Evolutionary conservation across 2,329 filamentous ascomycete species (phyloP).

Genomic region (Allantophomopsis cytisporea): DNA sequence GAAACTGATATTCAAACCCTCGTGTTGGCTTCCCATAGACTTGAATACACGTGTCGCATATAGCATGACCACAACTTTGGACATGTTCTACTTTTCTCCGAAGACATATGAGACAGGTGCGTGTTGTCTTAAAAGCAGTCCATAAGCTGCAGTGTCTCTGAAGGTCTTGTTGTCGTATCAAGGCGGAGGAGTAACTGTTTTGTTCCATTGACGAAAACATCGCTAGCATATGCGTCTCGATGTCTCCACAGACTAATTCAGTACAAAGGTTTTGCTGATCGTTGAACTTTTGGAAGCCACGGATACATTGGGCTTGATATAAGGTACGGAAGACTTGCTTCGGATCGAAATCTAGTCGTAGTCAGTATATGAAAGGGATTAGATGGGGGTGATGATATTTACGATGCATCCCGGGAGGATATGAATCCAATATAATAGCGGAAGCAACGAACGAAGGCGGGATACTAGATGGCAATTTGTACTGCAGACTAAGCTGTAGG

Average conservation of each 20-base stretch:
- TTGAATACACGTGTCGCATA: conserved; percentile 20
- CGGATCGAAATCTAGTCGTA: conserved; percentile 5
- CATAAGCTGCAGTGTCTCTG: conserved; percentile 3
- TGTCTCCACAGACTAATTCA: conserved; percentile 5
- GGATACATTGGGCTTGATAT: conserved; percentile 4
- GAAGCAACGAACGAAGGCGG: conserved; percentile 8
- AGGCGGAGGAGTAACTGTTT: conserved; percentile 2
- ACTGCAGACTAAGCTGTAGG: conserved; percentile 3
- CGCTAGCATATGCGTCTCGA: conserved; percentile 5
- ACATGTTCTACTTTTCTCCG: conserved; percentile 6
- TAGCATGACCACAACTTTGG: conserved; percentile 18
- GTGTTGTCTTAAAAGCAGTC: conserved; percentile 4
- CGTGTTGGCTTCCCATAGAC: conserved; percentile 12
- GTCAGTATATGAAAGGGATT: conserved; percentile 1
- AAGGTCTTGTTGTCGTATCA: conserved; percentile 4
- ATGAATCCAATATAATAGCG: conserved; percentile 10
- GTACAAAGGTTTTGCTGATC: conserved; percentile 3
- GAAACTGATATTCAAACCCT: conserved; percentile 11
- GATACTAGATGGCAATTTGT: conserved; percentile 5
- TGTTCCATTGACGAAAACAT: conserved; percentile 7
- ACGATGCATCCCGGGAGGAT: conserved; percentile 10
- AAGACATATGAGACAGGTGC: conserved; percentile 4
- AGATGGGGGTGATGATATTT: conserved; percentile 2
- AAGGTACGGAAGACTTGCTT: conserved; percentile 6
- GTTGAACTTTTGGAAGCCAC: conserved; percentile 4